phyloP scores from a whole-genome alignment of 768 basidiomycete species.

The Suillus sp. region DNA sequence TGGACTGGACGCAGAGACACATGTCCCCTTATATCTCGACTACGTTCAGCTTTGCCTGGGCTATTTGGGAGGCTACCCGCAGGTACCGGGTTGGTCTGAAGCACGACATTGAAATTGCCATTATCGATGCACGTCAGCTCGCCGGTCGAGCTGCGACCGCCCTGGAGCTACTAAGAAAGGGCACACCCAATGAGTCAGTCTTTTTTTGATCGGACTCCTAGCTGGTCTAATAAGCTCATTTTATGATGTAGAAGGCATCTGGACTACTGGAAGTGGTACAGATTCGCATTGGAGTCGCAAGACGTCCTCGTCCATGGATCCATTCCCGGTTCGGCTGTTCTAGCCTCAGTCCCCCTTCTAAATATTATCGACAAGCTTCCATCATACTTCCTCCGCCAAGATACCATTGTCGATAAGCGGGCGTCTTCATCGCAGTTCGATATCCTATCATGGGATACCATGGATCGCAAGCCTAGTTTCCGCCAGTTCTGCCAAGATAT shows the following conservation, averaged over 20 bases:
- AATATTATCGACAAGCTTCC: slow-evolving; percentile 68
- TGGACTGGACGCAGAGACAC: slow-evolving; percentile 78
- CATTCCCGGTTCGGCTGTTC: slow-evolving; percentile 65
- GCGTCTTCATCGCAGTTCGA: slow-evolving; percentile 35
- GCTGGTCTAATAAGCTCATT: slow-evolving; percentile 5
- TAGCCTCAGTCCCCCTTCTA: slow-evolving; percentile 69
- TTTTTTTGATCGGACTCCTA: slow-evolving; percentile 1
- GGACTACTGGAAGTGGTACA: slow-evolving; percentile 77
- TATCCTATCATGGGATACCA: slow-evolving; percentile 55
- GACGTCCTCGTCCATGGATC: slow-evolving; percentile 71
- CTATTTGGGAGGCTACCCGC: slow-evolving; percentile 78
- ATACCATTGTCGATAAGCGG: slow-evolving; percentile 32
- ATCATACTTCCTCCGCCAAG: slow-evolving; percentile 60
- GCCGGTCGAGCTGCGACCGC: slow-evolving; percentile 62
- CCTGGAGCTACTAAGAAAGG: slow-evolving; percentile 59
- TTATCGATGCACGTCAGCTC: slow-evolving; percentile 70
- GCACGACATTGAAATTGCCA: slow-evolving; percentile 75
- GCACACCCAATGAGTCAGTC: slow-evolving; percentile 56
- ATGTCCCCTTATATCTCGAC: slow-evolving; percentile 72
- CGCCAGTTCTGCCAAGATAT: slow-evolving; percentile 72
- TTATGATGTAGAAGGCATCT: slow-evolving; percentile 48
- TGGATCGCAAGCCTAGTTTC: slow-evolving; percentile 60
- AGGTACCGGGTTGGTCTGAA: slow-evolving; percentile 74
- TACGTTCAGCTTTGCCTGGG: slow-evolving; percentile 82
- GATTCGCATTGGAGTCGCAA: slow-evolving; percentile 74